Evolutionary conservation across 177 flowering plant genomes (phyloP).

Genomic region (Vitis hybrid): DNA sequence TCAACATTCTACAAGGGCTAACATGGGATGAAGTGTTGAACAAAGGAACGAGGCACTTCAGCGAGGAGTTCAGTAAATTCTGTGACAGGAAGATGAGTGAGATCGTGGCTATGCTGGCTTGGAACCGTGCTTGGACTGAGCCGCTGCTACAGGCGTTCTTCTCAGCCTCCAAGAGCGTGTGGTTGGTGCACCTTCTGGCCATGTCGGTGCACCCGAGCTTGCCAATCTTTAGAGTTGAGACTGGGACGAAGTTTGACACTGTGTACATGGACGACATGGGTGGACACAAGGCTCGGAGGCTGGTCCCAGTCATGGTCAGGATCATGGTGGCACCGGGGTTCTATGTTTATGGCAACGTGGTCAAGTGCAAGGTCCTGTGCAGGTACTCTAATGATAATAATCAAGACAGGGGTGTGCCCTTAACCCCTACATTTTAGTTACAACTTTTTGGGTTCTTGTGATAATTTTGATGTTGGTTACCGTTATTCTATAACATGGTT

Average conservation of each 20-base stretch:
- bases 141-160: conserved; percentile 81
- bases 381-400: conserved; percentile 38
- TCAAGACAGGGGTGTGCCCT: background rate
- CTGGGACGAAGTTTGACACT: conserved; percentile 53
- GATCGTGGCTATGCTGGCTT: conserved; percentile 72
- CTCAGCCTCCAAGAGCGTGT: conserved; percentile 76
- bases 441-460: too few relatives aligned
- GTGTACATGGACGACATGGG: conserved; percentile 89
- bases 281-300: conserved; percentile 35
- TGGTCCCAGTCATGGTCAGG: conserved; percentile 60
- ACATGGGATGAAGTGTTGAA: conserved; percentile 89
- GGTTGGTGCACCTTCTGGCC: conserved; percentile 86
- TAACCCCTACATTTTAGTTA: too few relatives aligned
- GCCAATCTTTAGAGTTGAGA: conserved; percentile 73
- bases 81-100: conserved; percentile 95
- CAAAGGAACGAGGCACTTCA: conserved; percentile 81
- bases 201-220: conserved; percentile 72
- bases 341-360: conserved; percentile 65
- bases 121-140: conserved; percentile 93
- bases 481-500: too few relatives aligned
- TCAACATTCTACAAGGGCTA: conserved; percentile 37
- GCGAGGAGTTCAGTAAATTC: conserved; percentile 79
- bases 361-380: conserved; percentile 91
- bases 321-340: conserved; percentile 95
- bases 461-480: too few relatives aligned